A percentile compares a stretch with the other conserved stretches of the same genome.
Evolutionary conservation across 495 filamentous ascomycete genomes (phyloP).

Genomic region (Jackrogersella multiformis): DNA sequence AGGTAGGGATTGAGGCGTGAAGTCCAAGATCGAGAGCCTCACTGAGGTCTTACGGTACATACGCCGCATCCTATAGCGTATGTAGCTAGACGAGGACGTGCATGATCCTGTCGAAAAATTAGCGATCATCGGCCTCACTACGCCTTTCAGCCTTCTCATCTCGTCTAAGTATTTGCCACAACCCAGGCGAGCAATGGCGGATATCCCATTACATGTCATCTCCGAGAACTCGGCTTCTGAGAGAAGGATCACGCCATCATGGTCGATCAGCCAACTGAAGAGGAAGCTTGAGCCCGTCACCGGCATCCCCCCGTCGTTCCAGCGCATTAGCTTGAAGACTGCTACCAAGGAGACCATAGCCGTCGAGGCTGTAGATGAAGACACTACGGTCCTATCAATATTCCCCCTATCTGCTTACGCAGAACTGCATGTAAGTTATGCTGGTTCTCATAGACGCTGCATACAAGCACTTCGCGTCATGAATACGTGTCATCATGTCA

Average conservation of each 20-base stretch:
- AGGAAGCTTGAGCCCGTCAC: conserved; percentile 92
- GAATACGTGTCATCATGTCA: conserved; percentile 28
- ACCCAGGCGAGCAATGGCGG: conserved; percentile 67
- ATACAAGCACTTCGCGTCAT: conserved; percentile 5
- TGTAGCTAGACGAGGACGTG: conserved; percentile 3
- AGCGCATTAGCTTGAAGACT: conserved; percentile 74
- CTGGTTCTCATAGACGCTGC: conserved; percentile 11
- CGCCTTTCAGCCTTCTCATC: conserved; percentile 34
- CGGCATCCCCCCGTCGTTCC: conserved; percentile 82
- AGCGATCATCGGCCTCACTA: conserved; percentile 22
- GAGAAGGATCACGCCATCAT: conserved; percentile 89
- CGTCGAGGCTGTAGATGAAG: conserved; percentile 74
- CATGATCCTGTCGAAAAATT: conserved; percentile 10
- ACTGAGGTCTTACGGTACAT: conserved; percentile 14
- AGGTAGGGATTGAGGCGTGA: conserved; percentile 22
- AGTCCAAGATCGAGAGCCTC: conserved; percentile 35
- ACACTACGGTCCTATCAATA: conserved; percentile 64
- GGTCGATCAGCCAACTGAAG: conserved; percentile 88
- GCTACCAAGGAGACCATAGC: conserved; percentile 62
- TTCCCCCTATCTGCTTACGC: conserved; percentile 76
- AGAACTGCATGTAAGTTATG: conserved; percentile 74
- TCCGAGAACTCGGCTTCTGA: conserved; percentile 81
- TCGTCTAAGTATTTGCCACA: conserved; percentile 43
- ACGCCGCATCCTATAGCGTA: conserved; percentile 12
- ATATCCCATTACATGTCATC: conserved; percentile 85